Percentiles rank a stretch among this genome's conserved stretches.
These are phyloP conservation scores for Glycine latifolia DNA, from an alignment of 306 rosid genomes.

Conservation along the genomic window DNA sequence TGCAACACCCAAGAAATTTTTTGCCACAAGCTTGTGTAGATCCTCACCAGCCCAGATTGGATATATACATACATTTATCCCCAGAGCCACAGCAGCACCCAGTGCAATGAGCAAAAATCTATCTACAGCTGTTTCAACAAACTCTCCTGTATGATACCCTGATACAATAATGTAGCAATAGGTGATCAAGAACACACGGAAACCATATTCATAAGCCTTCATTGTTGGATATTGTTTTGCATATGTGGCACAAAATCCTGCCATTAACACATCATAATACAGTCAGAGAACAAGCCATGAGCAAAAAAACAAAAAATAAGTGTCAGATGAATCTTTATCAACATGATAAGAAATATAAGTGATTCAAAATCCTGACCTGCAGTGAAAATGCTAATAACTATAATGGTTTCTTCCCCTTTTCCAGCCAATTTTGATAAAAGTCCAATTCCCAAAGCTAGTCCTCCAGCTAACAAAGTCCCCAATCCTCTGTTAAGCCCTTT, in stretches of 20 bases:
- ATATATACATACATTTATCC: conserved; percentile 77
- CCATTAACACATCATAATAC: conserved; percentile 35
- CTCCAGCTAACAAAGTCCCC: conserved; percentile 95
- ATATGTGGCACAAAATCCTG: conserved; percentile 86
- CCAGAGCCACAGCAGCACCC: conserved; percentile 88
- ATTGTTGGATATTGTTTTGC: conserved; percentile 82
- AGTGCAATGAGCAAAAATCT: conserved; percentile 90
- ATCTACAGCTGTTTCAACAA: conserved; percentile 66
- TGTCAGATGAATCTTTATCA: neutral
- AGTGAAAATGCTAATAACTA: conserved; percentile 72
- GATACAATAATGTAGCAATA: conserved; percentile 88
- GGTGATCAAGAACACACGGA: conserved; percentile 95
- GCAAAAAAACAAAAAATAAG: neutral
- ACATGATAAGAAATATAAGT: conserved; percentile 13
- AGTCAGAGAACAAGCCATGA: conserved; percentile 45
- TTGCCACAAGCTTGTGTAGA: conserved; percentile 85
- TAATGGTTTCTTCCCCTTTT: conserved; percentile 69
- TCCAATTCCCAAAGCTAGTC: conserved; percentile 85
- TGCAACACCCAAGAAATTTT: conserved; percentile 85
- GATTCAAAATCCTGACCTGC: conserved; percentile 57
- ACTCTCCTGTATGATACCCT: conserved; percentile 85
- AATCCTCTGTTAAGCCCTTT: conserved; percentile 94
- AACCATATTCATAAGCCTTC: conserved; percentile 97
- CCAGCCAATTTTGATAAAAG: conserved; percentile 73
- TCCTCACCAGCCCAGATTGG: conserved; percentile 99